These are phyloP conservation scores for Volvariella volvacea DNA, from an alignment of 1,284 basidiomycete species.

Conservation along the genomic window DNA sequence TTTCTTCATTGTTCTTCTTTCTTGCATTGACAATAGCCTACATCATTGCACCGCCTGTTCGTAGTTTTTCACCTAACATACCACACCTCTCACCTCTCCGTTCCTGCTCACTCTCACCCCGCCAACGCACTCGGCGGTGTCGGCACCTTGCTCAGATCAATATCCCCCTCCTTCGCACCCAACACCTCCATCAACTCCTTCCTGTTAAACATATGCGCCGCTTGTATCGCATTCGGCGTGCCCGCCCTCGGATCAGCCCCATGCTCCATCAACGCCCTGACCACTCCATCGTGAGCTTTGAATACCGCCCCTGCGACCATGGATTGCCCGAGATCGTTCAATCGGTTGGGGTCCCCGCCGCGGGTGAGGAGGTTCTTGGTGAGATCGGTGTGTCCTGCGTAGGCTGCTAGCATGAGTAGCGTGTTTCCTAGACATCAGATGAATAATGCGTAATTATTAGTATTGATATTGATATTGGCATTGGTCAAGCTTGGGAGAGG, in stretches of 20 bases:
- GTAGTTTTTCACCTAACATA: too few relatives aligned
- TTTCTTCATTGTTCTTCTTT: too few relatives aligned
- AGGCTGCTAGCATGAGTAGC: slow-evolving; percentile 78
- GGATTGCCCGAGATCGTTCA: slow-evolving; percentile 77
- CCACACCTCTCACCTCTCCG: too few relatives aligned
- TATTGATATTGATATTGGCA: slow-evolving; percentile 4
- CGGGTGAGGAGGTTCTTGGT: slow-evolving; percentile 45
- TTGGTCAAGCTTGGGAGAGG: not conserved
- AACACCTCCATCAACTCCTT: slow-evolving; percentile 46
- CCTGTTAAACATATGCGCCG: slow-evolving; percentile 61
- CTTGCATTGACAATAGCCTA: too few relatives aligned
- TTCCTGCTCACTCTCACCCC: too few relatives aligned
- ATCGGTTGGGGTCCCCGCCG: slow-evolving; percentile 62
- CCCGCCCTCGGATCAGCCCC: slow-evolving; percentile 69
- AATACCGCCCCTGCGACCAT: slow-evolving; percentile 81
- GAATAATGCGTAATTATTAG: too few relatives aligned
- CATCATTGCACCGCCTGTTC: too few relatives aligned
- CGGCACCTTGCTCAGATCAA: slow-evolving; percentile 7
- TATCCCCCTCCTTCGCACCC: slow-evolving; percentile 51
- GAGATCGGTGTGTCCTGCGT: slow-evolving; percentile 64
- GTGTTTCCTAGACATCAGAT: slow-evolving; percentile 50
- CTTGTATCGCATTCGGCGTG: slow-evolving; percentile 67
- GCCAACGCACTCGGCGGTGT: too few relatives aligned
- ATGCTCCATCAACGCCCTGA: slow-evolving; percentile 48
- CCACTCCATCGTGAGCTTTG: slow-evolving; percentile 61